These are phyloP conservation scores for Fusarium sp. DNA, from an alignment of 2,329 filamentous ascomycete genomes.

Conservation along the genomic window DNA sequence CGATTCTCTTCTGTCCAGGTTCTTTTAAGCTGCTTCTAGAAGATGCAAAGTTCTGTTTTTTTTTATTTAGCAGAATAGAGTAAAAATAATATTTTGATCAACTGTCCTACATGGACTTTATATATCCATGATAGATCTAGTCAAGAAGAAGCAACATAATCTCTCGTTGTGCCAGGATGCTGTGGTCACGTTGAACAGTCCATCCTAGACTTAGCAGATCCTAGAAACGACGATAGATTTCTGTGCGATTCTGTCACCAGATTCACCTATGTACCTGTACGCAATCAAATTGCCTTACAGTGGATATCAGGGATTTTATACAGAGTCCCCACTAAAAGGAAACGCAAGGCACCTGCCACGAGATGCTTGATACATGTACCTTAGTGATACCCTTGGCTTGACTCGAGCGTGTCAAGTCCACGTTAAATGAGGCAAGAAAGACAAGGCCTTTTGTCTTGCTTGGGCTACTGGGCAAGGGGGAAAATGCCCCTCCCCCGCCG, in stretches of 20 bases:
- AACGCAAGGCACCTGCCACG: constrained; percentile 26
- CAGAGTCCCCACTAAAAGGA: constrained; percentile 15
- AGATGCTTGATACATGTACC: background rate
- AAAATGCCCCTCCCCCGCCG: constrained; percentile 35
- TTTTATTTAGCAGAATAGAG: background rate
- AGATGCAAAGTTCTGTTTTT: constrained; percentile 11
- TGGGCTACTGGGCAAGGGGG: no score
- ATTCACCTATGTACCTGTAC: constrained; percentile 10
- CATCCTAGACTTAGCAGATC: constrained; percentile 9
- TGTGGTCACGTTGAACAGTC: constrained; percentile 23
- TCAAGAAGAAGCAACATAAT: background rate
- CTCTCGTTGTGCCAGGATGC: background rate
- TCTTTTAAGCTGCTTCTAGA: constrained; percentile 26
- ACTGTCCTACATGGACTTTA: background rate
- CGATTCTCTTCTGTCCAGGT: background rate
- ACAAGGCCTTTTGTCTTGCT: background rate
- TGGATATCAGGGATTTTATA: constrained; percentile 27
- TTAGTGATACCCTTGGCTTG: constrained; percentile 2
- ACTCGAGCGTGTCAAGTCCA: constrained; percentile 4
- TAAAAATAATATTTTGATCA: background rate
- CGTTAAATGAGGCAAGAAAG: background rate
- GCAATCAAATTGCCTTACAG: constrained; percentile 27
- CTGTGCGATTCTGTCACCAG: constrained; percentile 36
- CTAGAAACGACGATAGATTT: constrained; percentile 39
- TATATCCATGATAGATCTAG: constrained; percentile 1